Evolutionary conservation across 2,329 filamentous ascomycete species (phyloP), one percentile per base, ranked within the genome.

Genomic region (Pestalotiopsis sp.): DNA sequence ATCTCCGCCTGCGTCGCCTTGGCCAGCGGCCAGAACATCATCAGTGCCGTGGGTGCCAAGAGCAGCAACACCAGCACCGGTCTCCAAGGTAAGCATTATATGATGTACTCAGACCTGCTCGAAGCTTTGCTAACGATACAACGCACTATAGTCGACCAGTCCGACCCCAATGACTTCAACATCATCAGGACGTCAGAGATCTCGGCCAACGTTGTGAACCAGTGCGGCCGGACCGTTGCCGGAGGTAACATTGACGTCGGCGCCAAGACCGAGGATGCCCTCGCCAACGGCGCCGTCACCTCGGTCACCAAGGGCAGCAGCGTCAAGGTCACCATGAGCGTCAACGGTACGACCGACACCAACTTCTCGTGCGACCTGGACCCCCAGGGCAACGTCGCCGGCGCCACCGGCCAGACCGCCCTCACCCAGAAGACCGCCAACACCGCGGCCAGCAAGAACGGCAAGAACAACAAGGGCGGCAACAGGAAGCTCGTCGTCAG

Each of bases 151-250:
- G 68, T 69, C 38, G 61, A 65, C 61, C 49, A 13, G 45, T 39
- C 49, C 31, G 64, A 67, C 17, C 59, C 59, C 56, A 27, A 65
- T 49, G 90, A 92, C 69, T 83, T 88, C 13, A 90, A 88, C 67
- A 84, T 90, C 75, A 91, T 92, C 78, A 84, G 84, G 64, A 86
- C 89, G 67, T 83, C 83, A 17, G 83, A 88, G 80, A 84, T 88
- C 71, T 70, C 72, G 6, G 78, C 81, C 67, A 87, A 87, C 72
- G 76, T 85, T 7, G 87, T 88, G 60, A 88, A 88, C 72, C 83
- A 86, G 69, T 92, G 90, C 75, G 90, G 90, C 61, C 85, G 89
- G 69, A 92, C 89, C 11, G 82, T 90, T 75, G 76, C 87, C 63
- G 75, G 81, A 67, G 90, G 90, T 60, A 88, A 86, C 80, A 91